Evolutionary conservation across 2,329 filamentous ascomycete genomes (phyloP), one percentile per base, ranked within the genome.

Genomic region (Seiridium unicorne): DNA sequence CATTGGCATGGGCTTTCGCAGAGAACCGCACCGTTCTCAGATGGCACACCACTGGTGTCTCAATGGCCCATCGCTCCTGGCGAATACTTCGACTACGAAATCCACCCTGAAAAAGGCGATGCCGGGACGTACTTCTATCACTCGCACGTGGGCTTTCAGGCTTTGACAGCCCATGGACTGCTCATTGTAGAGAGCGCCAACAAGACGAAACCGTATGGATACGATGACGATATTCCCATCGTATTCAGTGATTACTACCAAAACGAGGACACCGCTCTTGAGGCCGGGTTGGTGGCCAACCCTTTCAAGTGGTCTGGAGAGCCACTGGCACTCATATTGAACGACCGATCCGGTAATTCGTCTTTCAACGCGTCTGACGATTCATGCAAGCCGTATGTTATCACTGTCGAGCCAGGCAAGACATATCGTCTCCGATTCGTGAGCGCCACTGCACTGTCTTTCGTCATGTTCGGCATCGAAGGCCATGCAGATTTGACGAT

Each of bases 61-160:
- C 87, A 90, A 65, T 90, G 87, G 87, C 86, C 87, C 0, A 89
- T 90, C 44, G 80, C 84, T 0, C 79, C 85, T 0, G 72, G 76
- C 1, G 79, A 84, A 61, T 90, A 84, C 72, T 90, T 90, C 70
- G 88, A 90, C 73, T 90, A 90, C 67, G 86, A 90, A 66, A 73
- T 90, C 3, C 77, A 78, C 13, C 80, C 84, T 0, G 71, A 81
- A 3, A 48, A 69, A 1, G 81, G 80, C 5, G 80, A 85, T 58
- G 81, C 84, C 0, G 88, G 87, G 4, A 85, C 86, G 0, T 90
- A 89, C 67, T 89, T 87, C 68, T 90, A 89, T 66, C 87, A 90
- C 67, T 89, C 86, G 0, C 88, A 90, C 62, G 78, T 89, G 13
- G 86, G 80, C 0, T 84, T 89, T 60, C 86, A 90, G 67, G 82